These are phyloP conservation scores for Stipa capillata DNA, from an alignment of 176 grass and related monocot species.

Conservation along the genomic window DNA sequence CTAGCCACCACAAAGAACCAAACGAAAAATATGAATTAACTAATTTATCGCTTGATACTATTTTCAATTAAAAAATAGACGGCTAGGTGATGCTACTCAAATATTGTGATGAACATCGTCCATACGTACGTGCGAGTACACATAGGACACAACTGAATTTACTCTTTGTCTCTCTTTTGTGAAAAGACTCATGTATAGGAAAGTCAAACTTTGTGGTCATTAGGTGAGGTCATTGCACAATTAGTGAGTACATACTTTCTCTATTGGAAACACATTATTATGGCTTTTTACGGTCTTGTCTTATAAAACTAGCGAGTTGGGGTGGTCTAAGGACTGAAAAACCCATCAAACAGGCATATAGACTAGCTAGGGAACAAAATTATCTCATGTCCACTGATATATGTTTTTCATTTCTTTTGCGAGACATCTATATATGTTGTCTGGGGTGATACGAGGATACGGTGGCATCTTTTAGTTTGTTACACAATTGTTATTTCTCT, in stretches of 20 bases:
- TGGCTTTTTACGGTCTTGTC: no score
- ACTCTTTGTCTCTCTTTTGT: no score
- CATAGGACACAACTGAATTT: no score
- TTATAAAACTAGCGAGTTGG: not conserved
- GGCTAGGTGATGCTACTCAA: no score
- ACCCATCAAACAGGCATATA: not conserved
- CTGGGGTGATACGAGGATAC: not conserved
- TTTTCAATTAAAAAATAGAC: no score
- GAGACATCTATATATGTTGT: not conserved
- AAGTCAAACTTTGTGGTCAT: not conserved
- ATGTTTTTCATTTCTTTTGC: no score
- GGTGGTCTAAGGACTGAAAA: not conserved
- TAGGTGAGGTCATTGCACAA: not conserved
- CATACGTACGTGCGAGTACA: no score
- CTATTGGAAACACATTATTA: not conserved
- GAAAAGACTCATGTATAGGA: not conserved
- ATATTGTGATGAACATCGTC: no score
- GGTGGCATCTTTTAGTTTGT: not conserved
- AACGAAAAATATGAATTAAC: no score
- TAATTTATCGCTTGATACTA: no score
- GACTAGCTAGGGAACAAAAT: not conserved
- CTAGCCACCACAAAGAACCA: no score
- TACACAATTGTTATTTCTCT: not conserved
- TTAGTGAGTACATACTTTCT: not conserved
- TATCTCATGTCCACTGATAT: not conserved